Base-by-base conservation (phyloP, 306 rosid genomes). In the Chamaecrista fasciculata region DNA sequence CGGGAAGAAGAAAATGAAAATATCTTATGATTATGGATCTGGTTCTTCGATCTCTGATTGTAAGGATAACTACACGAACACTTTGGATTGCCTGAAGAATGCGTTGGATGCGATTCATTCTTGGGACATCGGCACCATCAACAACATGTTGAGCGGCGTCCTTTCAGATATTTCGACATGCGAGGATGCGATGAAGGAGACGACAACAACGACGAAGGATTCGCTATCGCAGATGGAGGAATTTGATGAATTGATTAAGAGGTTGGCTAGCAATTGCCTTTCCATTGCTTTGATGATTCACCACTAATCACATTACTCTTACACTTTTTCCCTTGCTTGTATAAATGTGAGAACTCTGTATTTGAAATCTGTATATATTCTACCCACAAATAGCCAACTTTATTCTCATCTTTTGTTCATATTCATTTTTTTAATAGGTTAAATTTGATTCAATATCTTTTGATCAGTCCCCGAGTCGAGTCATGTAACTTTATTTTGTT, bases 201-300 rank as follows among this genome's bases (percentile, higher is more conserved):
- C 14, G 8, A 18, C 10, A 4, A 15, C 1, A n/a, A n/a, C n/a
- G n/a, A n/a, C n/a, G n/a, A n/a, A n/a, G n/a, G n/a, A n/a, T n/a
- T n/a, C n/a, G n/a, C n/a, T n/a, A 0, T 46, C 71, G 23, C 69
- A 74, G 6, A 11, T 79, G 6, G 7, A 52, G 2, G 20, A 62
- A 20, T 26, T 51, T 26, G 48, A 72, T 14, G 75, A 42, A 8
- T 63, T 63, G 59, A 72, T 80, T 6, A 60, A 24, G 12, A 68
- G 62, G 50, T 40, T 83, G 80, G 80, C 75, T 2, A 66, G 82
- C 68, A 72, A 76, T 58, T 69, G 84, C 66, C 84, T 79, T 20
- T 81, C 77, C 74, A 63, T 79, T 64, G 67, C 84, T 18, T 59
- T 60, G 4, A 64, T 66, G 58, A 40, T 76, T 3, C 21, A n/a